A percentile compares a stretch with the other conserved stretches of the same genome.
These are phyloP conservation scores for Phylloporus sp. DNA, from an alignment of 768 basidiomycete genomes.

Conservation along the genomic window DNA sequence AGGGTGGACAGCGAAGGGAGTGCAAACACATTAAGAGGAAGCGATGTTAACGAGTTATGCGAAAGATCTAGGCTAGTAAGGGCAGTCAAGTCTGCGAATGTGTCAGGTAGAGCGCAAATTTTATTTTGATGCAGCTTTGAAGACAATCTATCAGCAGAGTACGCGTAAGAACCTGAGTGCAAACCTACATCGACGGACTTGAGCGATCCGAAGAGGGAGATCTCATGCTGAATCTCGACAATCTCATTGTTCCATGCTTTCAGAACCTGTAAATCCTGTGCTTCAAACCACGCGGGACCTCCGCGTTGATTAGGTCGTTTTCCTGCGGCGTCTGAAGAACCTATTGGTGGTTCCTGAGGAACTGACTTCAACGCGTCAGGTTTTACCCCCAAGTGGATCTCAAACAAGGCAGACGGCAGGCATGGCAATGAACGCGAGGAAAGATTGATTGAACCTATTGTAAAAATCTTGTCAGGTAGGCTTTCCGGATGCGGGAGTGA, in stretches of 20 bases:
- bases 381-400: conserved; percentile 72
- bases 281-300: conserved; percentile 73
- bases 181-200: conserved; percentile 72
- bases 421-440: conserved; percentile 69
- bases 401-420: conserved; percentile 73
- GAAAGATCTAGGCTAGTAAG: conserved; percentile 72
- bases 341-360: conserved; percentile 52
- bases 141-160: not conserved
- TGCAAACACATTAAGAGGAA: conserved; percentile 63
- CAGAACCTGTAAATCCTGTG: conserved; percentile 69
- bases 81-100: conserved; percentile 64
- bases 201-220: conserved; percentile 79
- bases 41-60: conserved; percentile 58
- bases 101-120: conserved; percentile 55
- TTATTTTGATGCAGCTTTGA: conserved; percentile 73
- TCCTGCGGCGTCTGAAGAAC: conserved; percentile 34
- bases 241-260: conserved; percentile 84
- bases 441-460: conserved; percentile 69
- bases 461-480: conserved; percentile 43
- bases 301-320: conserved; percentile 41
- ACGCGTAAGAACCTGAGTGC: not conserved
- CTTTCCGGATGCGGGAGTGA: conserved; percentile 34
- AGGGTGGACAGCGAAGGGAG: conserved; percentile 64
- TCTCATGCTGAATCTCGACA: conserved; percentile 73
- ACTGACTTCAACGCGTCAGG: conserved; percentile 68